phyloP scores from a whole-genome alignment of 192 early-diverging fungal species.

The Umbelopsis sp. region DNA sequence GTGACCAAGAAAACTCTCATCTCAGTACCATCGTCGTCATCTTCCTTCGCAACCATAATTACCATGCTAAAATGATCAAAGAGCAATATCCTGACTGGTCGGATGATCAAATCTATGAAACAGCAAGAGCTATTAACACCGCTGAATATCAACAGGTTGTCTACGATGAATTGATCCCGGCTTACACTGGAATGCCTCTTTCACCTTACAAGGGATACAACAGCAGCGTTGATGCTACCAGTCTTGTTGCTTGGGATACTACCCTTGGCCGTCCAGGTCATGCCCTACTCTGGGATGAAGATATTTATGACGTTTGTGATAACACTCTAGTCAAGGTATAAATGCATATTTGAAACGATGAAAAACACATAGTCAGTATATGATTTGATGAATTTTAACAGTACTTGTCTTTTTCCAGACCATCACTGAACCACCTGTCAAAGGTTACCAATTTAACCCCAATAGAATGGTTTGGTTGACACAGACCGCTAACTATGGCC shows the following conservation, averaged over 20 bases:
- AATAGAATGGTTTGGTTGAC: background rate
- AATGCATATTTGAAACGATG: background rate
- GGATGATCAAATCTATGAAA: constrained; percentile 18
- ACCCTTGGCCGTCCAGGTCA: constrained; percentile 3
- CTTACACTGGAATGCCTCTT: background rate
- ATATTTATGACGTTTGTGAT: constrained; percentile 18
- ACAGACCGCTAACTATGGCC: background rate
- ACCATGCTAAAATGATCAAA: background rate
- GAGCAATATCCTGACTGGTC: background rate
- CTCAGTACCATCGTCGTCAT: constrained; percentile 19
- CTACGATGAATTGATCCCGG: constrained; percentile 14
- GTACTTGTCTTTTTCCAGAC: background rate
- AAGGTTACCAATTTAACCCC: background rate
- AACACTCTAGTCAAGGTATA: background rate
- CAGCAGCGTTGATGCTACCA: background rate
- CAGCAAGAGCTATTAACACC: constrained; percentile 1
- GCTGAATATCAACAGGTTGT: constrained; percentile 20
- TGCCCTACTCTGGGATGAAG: background rate
- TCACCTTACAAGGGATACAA: constrained; percentile 10
- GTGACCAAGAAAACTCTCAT: constrained; percentile 49
- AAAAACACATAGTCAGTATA: too few species aligned
- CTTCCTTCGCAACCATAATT: constrained; percentile 12
- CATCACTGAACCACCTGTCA: background rate
- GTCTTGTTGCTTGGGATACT: constrained; percentile 4
- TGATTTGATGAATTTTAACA: background rate